Percentiles rank a stretch among this genome's conserved stretches.
phyloP scores from a whole-genome alignment of 306 rosid species.

The Gastrolobium villosum region DNA sequence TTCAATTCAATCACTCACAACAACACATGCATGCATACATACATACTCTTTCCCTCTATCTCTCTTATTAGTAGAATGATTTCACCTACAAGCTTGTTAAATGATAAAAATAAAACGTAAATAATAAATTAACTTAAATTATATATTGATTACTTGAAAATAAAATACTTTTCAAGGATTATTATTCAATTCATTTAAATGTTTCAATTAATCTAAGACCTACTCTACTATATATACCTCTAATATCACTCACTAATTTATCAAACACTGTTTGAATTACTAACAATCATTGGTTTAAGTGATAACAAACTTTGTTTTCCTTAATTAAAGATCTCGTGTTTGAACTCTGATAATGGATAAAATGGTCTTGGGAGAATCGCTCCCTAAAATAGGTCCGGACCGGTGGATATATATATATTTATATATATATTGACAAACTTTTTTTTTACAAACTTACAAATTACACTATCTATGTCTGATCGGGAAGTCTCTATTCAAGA shows the following conservation, averaged over 20 bases:
- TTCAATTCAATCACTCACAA: slow-evolving; percentile 28
- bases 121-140: neutral
- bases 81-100: slow-evolving; percentile 3
- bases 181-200: neutral
- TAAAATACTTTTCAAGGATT: neutral
- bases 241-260: neutral
- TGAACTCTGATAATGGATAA: too few relatives aligned
- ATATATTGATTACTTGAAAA: neutral
- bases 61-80: neutral
- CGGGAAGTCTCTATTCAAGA: too few relatives aligned
- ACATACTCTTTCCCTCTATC: slow-evolving; percentile 10
- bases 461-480: too few relatives aligned
- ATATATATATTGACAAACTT: too few relatives aligned
- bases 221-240: neutral
- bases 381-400: too few relatives aligned
- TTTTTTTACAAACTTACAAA: too few relatives aligned
- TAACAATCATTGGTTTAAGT: too few relatives aligned
- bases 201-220: neutral
- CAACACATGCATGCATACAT: neutral
- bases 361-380: too few relatives aligned
- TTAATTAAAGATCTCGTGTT: too few relatives aligned
- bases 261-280: neutral
- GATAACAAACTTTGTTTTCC: too few relatives aligned
- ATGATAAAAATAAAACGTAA: neutral
- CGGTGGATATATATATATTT: too few relatives aligned